phyloP scores from a whole-genome alignment of 2,329 filamentous ascomycete species.

The Sordariomycetes sp. region DNA sequence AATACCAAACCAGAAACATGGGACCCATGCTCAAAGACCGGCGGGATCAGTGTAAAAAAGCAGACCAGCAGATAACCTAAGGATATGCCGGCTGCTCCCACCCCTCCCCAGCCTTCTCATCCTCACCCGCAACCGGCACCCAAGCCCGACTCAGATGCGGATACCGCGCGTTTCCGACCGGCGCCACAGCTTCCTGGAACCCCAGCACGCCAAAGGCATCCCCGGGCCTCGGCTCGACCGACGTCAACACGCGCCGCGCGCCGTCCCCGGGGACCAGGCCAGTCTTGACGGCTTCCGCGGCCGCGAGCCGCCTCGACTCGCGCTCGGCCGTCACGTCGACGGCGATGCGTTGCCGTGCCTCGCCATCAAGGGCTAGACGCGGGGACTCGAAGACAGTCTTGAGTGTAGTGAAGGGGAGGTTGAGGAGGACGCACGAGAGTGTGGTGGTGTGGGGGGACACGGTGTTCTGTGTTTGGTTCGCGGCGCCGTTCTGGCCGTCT shows the following conservation, averaged over 20 bases:
- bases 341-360: conserved; percentile 33
- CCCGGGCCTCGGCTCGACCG: conserved; percentile 22
- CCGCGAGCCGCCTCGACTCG: conserved; percentile 37
- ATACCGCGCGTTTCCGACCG: conserved; percentile 23
- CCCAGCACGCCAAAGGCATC: conserved; percentile 32
- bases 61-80: conserved; percentile 1
- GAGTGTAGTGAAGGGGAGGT: conserved; percentile 54
- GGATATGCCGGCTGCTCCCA: conserved; percentile 7
- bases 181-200: conserved; percentile 31
- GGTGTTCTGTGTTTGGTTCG: not conserved
- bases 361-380: conserved; percentile 11
- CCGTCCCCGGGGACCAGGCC: conserved; percentile 18
- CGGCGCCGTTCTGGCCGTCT: conserved; percentile 14
- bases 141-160: conserved; percentile 29
- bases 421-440: conserved; percentile 55
- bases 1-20: too few relatives aligned
- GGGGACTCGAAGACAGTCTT: conserved; percentile 50
- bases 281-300: conserved; percentile 25
- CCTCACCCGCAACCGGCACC: conserved; percentile 19
- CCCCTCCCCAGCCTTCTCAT: not conserved
- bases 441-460: conserved; percentile 22
- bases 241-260: conserved; percentile 19
- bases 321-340: conserved; percentile 39
- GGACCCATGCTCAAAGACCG: too few relatives aligned
- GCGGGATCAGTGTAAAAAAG: too few relatives aligned